phyloP scores from a whole-genome alignment of 768 basidiomycete species.

The Collybia mongolica region DNA sequence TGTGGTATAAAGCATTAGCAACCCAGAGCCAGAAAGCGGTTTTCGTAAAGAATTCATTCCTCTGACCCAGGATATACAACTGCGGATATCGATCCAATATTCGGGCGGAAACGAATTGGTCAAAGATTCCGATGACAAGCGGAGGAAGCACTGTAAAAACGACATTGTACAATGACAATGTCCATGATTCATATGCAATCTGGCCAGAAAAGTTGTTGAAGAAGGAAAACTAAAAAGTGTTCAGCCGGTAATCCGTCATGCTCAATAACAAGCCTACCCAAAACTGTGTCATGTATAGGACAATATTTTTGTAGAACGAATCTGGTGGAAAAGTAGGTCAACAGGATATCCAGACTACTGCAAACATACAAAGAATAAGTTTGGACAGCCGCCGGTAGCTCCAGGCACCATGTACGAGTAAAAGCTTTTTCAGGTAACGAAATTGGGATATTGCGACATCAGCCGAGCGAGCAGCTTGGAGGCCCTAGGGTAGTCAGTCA shows the following conservation, averaged over 20 bases:
- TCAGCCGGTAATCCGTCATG: background rate
- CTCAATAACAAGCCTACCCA: slow-evolving; percentile 60
- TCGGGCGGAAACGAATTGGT: slow-evolving; percentile 97
- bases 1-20: slow-evolving; percentile 86
- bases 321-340: slow-evolving; percentile 42
- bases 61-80: slow-evolving; percentile 90
- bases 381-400: slow-evolving; percentile 95
- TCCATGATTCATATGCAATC: slow-evolving; percentile 98
- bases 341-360: background rate
- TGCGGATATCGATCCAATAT: slow-evolving; percentile 98
- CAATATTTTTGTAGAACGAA: slow-evolving; percentile 99
- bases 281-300: slow-evolving; percentile 97
- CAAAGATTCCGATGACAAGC: slow-evolving; percentile 95
- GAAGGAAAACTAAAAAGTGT: slow-evolving; percentile 80
- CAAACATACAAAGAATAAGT: slow-evolving; percentile 84
- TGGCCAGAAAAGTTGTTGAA: slow-evolving; percentile 99
- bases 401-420: slow-evolving; percentile 98
- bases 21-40: slow-evolving; percentile 94
- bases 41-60: slow-evolving; percentile 90
- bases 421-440: slow-evolving; percentile 88
- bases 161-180: slow-evolving; percentile 95
- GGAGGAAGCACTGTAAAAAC: slow-evolving; percentile 95
- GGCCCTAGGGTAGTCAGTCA: slow-evolving; percentile 52
- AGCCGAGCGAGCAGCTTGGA: slow-evolving; percentile 97
- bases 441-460: slow-evolving; percentile 99